Conservation (phyloP, 2,329 filamentous ascomycete species). For the Nothomitra cinnamomea region DNA sequence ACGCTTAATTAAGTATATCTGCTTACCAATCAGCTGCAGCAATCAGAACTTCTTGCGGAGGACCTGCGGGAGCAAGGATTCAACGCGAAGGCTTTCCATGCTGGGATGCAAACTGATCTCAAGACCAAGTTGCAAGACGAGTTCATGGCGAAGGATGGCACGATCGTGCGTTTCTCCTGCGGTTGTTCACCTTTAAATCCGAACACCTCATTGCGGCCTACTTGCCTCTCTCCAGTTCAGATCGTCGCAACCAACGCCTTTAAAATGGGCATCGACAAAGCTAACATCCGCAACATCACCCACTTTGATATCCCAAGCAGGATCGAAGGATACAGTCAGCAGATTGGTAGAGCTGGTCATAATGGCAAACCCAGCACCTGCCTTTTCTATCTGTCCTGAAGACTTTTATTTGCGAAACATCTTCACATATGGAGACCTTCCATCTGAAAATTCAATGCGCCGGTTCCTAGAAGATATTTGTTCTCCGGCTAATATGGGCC, state of each 20-base stretch:
- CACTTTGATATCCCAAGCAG: slow-evolving; percentile 35
- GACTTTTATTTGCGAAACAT: slow-evolving; percentile 42
- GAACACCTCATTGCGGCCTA: too few species aligned
- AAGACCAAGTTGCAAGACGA: slow-evolving; percentile 33
- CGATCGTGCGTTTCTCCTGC: too few species aligned
- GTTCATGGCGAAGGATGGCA: slow-evolving; percentile 30
- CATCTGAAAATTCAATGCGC: slow-evolving; percentile 32
- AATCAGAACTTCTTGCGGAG: slow-evolving; percentile 29
- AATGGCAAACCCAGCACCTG: slow-evolving; percentile 37
- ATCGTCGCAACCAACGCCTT: slow-evolving; percentile 40
- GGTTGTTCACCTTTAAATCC: too few species aligned
- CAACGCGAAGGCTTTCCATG: slow-evolving; percentile 31
- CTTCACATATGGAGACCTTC: slow-evolving; percentile 42
- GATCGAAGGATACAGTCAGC: slow-evolving; percentile 40
- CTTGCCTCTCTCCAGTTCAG: slow-evolving; percentile 2
- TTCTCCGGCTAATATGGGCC: slow-evolving; percentile 16
- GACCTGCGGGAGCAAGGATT: slow-evolving; percentile 23
- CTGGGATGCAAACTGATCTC: slow-evolving; percentile 28
- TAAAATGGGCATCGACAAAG: slow-evolving; percentile 43
- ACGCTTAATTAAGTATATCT: not conserved
- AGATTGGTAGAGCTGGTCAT: slow-evolving; percentile 37
- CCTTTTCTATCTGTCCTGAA: slow-evolving; percentile 37
- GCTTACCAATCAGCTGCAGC: slow-evolving; percentile 11
- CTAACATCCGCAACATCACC: slow-evolving; percentile 36
- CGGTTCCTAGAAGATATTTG: slow-evolving; percentile 36